Percentiles rank a stretch among this genome's conserved stretches.
These are phyloP conservation scores for Leucocoprinus sp. DNA, from an alignment of 768 basidiomycete genomes.

Conservation along the genomic window DNA sequence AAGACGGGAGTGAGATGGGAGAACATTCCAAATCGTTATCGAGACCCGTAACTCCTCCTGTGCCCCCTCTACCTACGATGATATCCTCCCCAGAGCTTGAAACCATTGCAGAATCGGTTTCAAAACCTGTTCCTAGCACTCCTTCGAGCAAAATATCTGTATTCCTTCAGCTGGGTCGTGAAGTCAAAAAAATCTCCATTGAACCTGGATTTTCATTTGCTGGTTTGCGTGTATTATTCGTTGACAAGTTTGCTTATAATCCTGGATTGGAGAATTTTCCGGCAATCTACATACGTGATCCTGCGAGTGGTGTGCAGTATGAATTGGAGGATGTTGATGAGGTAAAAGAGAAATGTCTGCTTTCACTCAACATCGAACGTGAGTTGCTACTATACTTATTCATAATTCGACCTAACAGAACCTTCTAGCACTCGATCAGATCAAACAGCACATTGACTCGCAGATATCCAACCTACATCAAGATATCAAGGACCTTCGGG, in stretches of 20 bases:
- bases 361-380: constrained; percentile 97
- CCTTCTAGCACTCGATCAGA: constrained; percentile 83
- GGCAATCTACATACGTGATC: constrained; percentile 92
- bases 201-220: constrained; percentile 67
- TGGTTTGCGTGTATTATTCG: constrained; percentile 77
- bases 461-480: constrained; percentile 81
- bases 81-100: constrained; percentile 34
- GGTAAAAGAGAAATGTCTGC: constrained; percentile 76
- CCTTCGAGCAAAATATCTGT: constrained; percentile 47
- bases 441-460: constrained; percentile 94
- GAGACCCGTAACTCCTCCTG: constrained; percentile 27
- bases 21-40: constrained; percentile 23
- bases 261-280: constrained; percentile 92
- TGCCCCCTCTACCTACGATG: constrained; percentile 37
- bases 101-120: constrained; percentile 2
- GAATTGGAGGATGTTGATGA: constrained; percentile 94
- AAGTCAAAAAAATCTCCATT: constrained; percentile 80
- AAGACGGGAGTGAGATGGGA: constrained; percentile 24
- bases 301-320: constrained; percentile 86
- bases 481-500: constrained; percentile 85
- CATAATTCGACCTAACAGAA: constrained; percentile 8
- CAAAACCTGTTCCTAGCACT: constrained; percentile 11
- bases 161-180: constrained; percentile 83
- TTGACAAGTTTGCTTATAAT: constrained; percentile 91
- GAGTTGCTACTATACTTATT: constrained; percentile 28